A percentile compares a stretch with the other conserved stretches of the same genome.
Evolutionary conservation across 2,329 filamentous ascomycete species (phyloP).

Genomic region (Arthrobotrys megalospora): DNA sequence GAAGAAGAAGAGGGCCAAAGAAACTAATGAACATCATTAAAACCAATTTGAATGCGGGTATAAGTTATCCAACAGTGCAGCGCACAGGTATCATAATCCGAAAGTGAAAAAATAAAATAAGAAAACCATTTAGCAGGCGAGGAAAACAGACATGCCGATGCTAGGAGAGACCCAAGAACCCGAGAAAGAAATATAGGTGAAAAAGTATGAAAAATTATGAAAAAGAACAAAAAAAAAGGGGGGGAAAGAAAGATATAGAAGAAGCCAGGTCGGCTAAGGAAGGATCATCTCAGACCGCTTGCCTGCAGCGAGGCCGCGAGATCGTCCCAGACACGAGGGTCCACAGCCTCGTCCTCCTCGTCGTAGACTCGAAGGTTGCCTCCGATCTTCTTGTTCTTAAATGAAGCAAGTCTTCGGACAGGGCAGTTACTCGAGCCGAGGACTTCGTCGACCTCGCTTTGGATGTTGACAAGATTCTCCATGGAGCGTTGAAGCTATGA

Average conservation of each 20-base stretch:
- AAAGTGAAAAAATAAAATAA: constrained; percentile 8
- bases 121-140: neutral
- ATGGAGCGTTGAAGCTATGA: constrained; percentile 55
- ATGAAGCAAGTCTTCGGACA: constrained; percentile 57
- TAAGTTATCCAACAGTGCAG: constrained; percentile 55
- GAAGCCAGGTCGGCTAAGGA: constrained; percentile 2
- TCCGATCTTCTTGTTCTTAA: constrained; percentile 60
- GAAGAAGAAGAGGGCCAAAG: neutral
- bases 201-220: neutral
- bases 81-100: constrained; percentile 60
- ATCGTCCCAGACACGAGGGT: constrained; percentile 58
- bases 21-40: constrained; percentile 41
- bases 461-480: constrained; percentile 56
- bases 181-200: neutral
- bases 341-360: constrained; percentile 55
- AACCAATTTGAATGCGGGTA: constrained; percentile 39
- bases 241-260: constrained; percentile 1
- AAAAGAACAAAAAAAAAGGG: neutral
- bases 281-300: constrained; percentile 52
- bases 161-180: constrained; percentile 13
- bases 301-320: constrained; percentile 56
- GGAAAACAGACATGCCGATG: constrained; percentile 34
- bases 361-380: constrained; percentile 58
- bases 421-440: constrained; percentile 57
- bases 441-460: constrained; percentile 58